Evolutionary conservation across 2,329 filamentous ascomycete genomes (phyloP), one percentile per base, ranked within the genome.

Genomic region (Coniochaeta sp.): DNA sequence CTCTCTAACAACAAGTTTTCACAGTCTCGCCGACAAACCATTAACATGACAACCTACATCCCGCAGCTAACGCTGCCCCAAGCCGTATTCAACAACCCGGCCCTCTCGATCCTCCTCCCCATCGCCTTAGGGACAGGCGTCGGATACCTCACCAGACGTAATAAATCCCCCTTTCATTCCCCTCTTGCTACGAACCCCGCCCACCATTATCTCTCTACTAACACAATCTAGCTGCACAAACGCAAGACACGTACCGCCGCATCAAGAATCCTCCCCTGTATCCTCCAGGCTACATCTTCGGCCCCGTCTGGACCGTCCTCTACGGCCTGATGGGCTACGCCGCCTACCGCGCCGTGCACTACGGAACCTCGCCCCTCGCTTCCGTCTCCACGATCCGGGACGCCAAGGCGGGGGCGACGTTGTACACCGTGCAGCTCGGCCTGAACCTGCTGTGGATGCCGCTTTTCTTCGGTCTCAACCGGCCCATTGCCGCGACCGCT

Each of bases 371-470:
- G 7, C 85, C 86, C n/a, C 70, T 80, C 43, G 72, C 81, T 40
- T 77, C 80, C 38, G 76, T 81, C 33, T 72, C 76, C 43, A 83
- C 82, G n/a, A 79, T 84, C 56, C 73, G 77, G 38, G 75, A 84
- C 59, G 85, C 89, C 58, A 83, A 84, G 71, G 81, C 86, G 65
- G 89, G 87, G 65, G 88, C 90, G 61, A 90, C 89, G 0, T 81
- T 97, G 33, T 97, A 96, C 78, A 90, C 89, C 1, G 79, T 92
- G 62, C 93, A 97, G 75, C 86, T 97, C 7, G 89, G 82, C 12
- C 80, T 97, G 58, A 97, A 97, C 72, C 79, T 96, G 33, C 74
- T 88, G 59, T 98, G 91, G 91, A 97, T 92, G 84, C 93, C 93
- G 14, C 82, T 97, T 12, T 97, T 97, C 82, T 97, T 96, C 71